Evolutionary conservation across 345 rosid species (phyloP), one percentile per base, ranked within the genome.

Genomic region (Linum tenue): DNA sequence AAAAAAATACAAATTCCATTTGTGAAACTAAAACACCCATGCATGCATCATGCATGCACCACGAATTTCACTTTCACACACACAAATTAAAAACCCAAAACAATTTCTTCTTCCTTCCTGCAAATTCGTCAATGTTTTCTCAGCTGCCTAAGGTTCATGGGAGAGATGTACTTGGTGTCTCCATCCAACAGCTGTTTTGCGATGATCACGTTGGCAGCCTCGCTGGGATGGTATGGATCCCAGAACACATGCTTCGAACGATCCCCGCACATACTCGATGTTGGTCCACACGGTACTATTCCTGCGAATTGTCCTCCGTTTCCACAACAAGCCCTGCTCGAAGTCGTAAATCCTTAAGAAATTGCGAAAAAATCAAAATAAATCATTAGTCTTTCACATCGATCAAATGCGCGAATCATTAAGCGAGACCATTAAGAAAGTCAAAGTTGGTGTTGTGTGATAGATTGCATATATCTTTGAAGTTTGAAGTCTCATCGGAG

Each of bases 141-240:
- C 59, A 89, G 97, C 36, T 81, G 94, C 60, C 83, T 76, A 37
- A 91, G 86, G 69, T 87, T 89, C 63, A 87, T 59, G 0, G 95
- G 96, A 14, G 89, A 77, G 3, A 85, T 75, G 63, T 69, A 82
- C 37, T 56, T 79, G 2, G 77, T 56, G 37, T 77, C 85, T 3
- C 92, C 98, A 16, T 79, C 73, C 9, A 90, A 50, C 41, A 85
- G 77, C 76, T 84, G 81, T 60, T 80, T 84, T 11, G 91, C 97
- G 39, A 86, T 62, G 9, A 88, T 65, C 42, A 87, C 50, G 66
- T 86, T 90, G 53, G 97, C 86, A 7, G 96, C 94, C 66, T 92
- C 96, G 15, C 86, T 88, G 39, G 90, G 97, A 72, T 90, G 94
- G 74, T 86, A 90, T 51, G 96, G 85, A 72, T 92, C 94, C 97